phyloP scores from a whole-genome alignment of 352 stramenopile species.

The Saprolegnia parasitica region DNA sequence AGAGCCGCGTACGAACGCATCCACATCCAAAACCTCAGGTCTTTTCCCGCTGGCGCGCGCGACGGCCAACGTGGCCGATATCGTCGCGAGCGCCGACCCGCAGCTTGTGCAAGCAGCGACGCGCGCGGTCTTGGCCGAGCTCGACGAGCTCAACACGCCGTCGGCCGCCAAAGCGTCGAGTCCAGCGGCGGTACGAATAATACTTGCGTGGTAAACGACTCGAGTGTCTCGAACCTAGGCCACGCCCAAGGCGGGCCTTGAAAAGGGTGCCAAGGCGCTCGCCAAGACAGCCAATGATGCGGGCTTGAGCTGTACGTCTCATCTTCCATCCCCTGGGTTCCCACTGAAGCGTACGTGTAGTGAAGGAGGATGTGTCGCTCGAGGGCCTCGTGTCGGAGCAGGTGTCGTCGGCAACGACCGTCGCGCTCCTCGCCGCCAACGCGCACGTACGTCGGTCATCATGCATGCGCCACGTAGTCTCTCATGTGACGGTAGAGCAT shows the following conservation, averaged over 20 bases:
- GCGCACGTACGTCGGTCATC: conserved; percentile 33
- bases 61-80: conserved; percentile 47
- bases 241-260: not conserved
- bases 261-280: conserved; percentile 15
- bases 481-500: conserved; percentile 29
- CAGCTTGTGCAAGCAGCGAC: conserved; percentile 65
- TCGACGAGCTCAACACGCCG: conserved; percentile 62
- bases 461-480: not conserved
- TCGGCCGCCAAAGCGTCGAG: conserved; percentile 17
- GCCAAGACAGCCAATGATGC: conserved; percentile 13
- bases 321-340: too few species aligned
- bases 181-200: not conserved
- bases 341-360: not conserved
- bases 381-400: conserved; percentile 56
- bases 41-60: conserved; percentile 26
- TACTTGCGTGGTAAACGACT: not conserved
- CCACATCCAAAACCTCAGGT: not conserved
- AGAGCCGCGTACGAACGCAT: not conserved
- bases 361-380: conserved; percentile 39
- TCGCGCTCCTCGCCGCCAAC: conserved; percentile 51
- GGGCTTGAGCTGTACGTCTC: conserved; percentile 15
- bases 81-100: conserved; percentile 60
- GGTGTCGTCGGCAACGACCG: conserved; percentile 51
- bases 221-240: conserved; percentile 10
- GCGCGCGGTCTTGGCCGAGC: conserved; percentile 51